Percentiles rank a stretch among this genome's conserved stretches.
phyloP scores from a whole-genome alignment of 2,329 filamentous ascomycete genomes.

The Fusarium redolens region DNA sequence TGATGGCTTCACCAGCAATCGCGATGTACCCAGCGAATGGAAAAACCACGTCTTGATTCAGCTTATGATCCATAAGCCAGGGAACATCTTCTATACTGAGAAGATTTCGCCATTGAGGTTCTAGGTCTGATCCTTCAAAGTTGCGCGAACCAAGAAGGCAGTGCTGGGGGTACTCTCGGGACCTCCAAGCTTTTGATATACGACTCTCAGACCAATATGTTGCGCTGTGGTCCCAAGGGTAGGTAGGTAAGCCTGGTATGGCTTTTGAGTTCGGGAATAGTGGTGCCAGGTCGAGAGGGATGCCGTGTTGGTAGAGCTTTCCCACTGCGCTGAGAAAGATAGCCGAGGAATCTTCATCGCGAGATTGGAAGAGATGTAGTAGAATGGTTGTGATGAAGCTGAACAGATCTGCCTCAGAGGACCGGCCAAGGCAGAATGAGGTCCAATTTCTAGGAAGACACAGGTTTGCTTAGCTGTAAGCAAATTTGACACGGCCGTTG shows the following conservation, averaged over 20 bases:
- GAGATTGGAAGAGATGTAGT: neutral
- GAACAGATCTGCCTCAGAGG: slow-evolving; percentile 35
- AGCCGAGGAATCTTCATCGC: neutral
- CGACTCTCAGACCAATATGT: slow-evolving; percentile 52
- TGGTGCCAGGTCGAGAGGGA: neutral
- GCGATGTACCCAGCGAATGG: slow-evolving; percentile 45
- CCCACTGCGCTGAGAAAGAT: neutral
- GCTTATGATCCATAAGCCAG: slow-evolving; percentile 55
- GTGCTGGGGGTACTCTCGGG: slow-evolving; percentile 48
- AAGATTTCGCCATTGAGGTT: slow-evolving; percentile 45
- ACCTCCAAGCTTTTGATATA: slow-evolving; percentile 44
- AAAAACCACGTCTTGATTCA: slow-evolving; percentile 45
- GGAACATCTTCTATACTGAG: slow-evolving; percentile 40
- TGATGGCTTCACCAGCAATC: slow-evolving; percentile 57
- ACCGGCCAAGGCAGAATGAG: slow-evolving; percentile 37
- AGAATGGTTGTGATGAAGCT: neutral
- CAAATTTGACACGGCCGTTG: slow-evolving; percentile 36
- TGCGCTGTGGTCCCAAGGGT: slow-evolving; percentile 53
- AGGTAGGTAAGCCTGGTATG: slow-evolving; percentile 48
- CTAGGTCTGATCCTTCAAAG: slow-evolving; percentile 30
- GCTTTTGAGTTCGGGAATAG: slow-evolving; percentile 40
- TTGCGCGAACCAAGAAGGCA: slow-evolving; percentile 53
- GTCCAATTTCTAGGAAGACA: slow-evolving; percentile 42
- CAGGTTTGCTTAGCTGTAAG: neutral
- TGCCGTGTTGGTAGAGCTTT: neutral